Conservation (phyloP, 2,329 filamentous ascomycete species). For the Botrytis elliptica region DNA sequence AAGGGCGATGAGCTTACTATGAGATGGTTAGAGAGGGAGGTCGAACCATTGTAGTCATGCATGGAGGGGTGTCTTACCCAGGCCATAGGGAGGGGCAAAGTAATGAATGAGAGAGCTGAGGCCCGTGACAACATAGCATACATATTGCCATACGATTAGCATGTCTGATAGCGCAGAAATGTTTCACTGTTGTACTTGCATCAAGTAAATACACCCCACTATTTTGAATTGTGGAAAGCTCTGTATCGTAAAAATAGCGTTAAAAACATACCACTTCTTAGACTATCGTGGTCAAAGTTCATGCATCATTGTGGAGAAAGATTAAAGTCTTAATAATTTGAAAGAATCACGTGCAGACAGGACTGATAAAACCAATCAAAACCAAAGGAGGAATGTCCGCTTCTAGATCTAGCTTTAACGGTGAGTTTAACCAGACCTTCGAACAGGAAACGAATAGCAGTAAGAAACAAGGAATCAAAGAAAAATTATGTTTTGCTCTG, state of each 20-base stretch:
- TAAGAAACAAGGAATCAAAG: constrained; percentile 21
- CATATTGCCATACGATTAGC: neutral
- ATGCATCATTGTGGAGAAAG: constrained; percentile 10
- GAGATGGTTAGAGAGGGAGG: constrained; percentile 85
- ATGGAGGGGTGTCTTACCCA: neutral
- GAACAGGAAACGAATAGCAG: constrained; percentile 4
- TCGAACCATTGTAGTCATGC: constrained; percentile 49
- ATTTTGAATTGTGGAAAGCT: constrained; percentile 10
- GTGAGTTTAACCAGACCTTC: neutral
- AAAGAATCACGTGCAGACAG: constrained; percentile 7
- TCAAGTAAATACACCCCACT: constrained; percentile 3
- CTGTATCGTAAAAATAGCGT: constrained; percentile 5
- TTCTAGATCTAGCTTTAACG: constrained; percentile 14
- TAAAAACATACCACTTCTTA: constrained; percentile 16
- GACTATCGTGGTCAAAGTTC: constrained; percentile 11
- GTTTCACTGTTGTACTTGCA: constrained; percentile 13
- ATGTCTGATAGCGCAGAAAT: constrained; percentile 9
- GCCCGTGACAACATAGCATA: constrained; percentile 9
- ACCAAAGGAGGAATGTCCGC: neutral
- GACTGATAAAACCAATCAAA: constrained; percentile 1
- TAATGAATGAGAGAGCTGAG: neutral
- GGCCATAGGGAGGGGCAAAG: neutral
- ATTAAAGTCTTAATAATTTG: neutral
- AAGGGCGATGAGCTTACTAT: constrained; percentile 67
- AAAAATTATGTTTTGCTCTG: constrained; percentile 5